These are phyloP conservation scores for Tricholoma sp. DNA, from an alignment of 768 basidiomycete genomes.

Conservation along the genomic window DNA sequence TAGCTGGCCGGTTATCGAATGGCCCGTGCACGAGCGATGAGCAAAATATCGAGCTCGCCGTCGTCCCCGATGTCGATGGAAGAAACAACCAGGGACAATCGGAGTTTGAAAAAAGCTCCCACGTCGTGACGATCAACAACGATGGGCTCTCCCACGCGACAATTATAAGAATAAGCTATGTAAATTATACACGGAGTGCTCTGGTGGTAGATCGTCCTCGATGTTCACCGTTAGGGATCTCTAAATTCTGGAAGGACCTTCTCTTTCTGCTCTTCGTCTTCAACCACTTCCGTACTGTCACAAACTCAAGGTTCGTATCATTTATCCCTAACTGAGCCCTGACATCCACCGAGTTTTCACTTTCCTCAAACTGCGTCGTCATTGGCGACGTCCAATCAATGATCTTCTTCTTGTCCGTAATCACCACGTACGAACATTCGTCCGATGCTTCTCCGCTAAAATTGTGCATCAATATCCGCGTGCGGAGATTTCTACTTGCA, in stretches of 20 bases:
- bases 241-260: background rate
- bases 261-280: background rate
- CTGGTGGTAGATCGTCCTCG: background rate
- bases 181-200: background rate
- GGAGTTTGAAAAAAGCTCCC: slow-evolving; percentile 12
- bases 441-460: background rate
- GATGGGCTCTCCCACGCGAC: background rate
- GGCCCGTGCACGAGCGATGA: slow-evolving; percentile 3
- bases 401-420: background rate
- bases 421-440: background rate
- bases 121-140: slow-evolving; percentile 7
- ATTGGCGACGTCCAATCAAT: background rate
- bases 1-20: slow-evolving; percentile 1
- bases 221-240: background rate
- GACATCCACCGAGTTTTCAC: background rate
- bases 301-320: background rate
- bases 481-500: background rate
- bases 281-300: slow-evolving; percentile 1
- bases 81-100: slow-evolving; percentile 5
- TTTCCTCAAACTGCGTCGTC: background rate
- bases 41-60: slow-evolving; percentile 8
- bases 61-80: slow-evolving; percentile 7
- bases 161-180: no score
- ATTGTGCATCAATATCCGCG: background rate
- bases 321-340: background rate